phyloP scores from a whole-genome alignment of 2,329 filamentous ascomycete genomes.

The Periglandula ipomoeae region DNA sequence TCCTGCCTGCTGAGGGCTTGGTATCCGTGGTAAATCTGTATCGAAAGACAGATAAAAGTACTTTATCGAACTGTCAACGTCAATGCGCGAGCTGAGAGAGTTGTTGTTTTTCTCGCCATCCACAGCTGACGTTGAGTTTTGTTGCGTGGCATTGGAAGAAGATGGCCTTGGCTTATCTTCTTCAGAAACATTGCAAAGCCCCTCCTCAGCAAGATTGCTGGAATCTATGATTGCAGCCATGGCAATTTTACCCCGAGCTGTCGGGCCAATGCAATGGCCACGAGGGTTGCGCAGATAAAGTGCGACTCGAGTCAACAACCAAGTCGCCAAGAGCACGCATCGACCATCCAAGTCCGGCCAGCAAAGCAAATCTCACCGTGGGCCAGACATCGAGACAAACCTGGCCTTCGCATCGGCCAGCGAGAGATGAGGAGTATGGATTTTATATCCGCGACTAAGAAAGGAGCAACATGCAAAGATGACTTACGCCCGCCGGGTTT shows the following conservation, averaged over 20 bases:
- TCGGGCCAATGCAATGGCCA: not conserved
- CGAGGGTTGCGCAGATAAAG: not conserved
- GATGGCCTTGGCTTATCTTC: not conserved
- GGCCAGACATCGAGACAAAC: not conserved
- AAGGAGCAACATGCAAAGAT: not conserved
- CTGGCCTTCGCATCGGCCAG: not conserved
- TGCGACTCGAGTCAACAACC: not conserved
- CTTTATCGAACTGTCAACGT: slow-evolving; percentile 21
- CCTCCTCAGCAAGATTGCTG: not conserved
- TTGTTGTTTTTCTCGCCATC: not conserved
- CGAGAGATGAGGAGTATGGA: not conserved
- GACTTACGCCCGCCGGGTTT: not conserved
- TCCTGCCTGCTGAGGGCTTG: slow-evolving; percentile 11
- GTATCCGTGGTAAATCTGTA: slow-evolving; percentile 24
- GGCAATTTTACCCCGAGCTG: not conserved
- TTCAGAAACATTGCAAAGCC: not conserved
- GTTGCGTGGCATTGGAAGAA: not conserved
- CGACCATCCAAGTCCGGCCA: not conserved
- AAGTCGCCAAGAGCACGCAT: not conserved
- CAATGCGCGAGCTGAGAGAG: not conserved
- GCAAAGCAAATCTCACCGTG: not conserved
- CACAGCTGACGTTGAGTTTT: not conserved
- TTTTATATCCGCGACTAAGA: not conserved
- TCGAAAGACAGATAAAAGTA: slow-evolving; percentile 33
- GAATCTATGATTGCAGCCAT: not conserved